A percentile compares a stretch with the other conserved stretches of the same genome.
phyloP scores from a whole-genome alignment of 2,329 filamentous ascomycete species.

The Geosmithia flava region DNA sequence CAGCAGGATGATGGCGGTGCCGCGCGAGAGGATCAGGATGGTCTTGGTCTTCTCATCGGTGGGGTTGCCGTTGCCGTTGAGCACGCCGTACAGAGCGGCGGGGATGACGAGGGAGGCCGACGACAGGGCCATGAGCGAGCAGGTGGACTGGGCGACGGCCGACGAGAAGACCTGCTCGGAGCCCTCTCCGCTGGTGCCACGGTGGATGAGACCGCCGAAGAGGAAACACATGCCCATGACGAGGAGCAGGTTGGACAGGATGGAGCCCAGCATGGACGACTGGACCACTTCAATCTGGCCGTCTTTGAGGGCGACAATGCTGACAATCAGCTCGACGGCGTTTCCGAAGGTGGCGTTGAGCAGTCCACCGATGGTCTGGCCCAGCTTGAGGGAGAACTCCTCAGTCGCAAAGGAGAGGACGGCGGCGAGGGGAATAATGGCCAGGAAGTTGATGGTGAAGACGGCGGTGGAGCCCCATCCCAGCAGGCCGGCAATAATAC shows the following conservation, averaged over 20 bases:
- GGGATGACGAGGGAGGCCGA: slow-evolving; percentile 71
- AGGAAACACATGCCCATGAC: slow-evolving; percentile 75
- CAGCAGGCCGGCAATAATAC: slow-evolving; percentile 52
- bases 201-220: slow-evolving; percentile 56
- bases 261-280: slow-evolving; percentile 91
- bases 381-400: slow-evolving; percentile 59
- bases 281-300: slow-evolving; percentile 94
- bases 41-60: slow-evolving; percentile 34
- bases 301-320: slow-evolving; percentile 77
- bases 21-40: slow-evolving; percentile 61
- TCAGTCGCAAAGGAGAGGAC: slow-evolving; percentile 69
- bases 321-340: slow-evolving; percentile 73
- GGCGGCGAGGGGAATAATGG: slow-evolving; percentile 64
- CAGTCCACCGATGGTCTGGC: slow-evolving; percentile 61
- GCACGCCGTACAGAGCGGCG: slow-evolving; percentile 58
- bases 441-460: slow-evolving; percentile 70
- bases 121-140: slow-evolving; percentile 63
- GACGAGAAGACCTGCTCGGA: slow-evolving; percentile 62
- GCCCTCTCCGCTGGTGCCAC: slow-evolving; percentile 40
- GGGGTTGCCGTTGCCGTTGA: slow-evolving; percentile 30
- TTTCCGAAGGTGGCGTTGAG: slow-evolving; percentile 72
- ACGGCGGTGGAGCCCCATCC: slow-evolving; percentile 54
- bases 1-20: slow-evolving; percentile 64
- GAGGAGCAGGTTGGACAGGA: slow-evolving; percentile 85
- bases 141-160: slow-evolving; percentile 66